A percentile compares a stretch with the other conserved stretches of the same genome.
phyloP scores from a whole-genome alignment of 148 eudicot species.

The Nepenthes mirabilis region DNA sequence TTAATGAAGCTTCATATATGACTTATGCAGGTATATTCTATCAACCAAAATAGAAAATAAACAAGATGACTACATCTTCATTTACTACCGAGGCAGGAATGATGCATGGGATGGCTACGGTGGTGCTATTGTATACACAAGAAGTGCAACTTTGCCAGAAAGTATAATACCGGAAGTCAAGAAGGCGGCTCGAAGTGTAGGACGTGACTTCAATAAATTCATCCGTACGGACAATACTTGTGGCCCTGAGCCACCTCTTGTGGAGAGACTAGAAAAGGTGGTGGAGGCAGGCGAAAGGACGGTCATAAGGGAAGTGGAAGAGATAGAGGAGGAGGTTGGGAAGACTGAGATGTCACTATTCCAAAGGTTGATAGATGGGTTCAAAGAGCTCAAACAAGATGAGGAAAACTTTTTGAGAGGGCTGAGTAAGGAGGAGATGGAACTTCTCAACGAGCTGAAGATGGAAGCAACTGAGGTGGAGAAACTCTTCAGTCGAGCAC shows the following conservation, averaged over 20 bases:
- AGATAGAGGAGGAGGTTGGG: conserved; percentile 63
- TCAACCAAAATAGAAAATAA: conserved; percentile 71
- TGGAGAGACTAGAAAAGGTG: conserved; percentile 79
- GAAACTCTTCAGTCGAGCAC: conserved; percentile 64
- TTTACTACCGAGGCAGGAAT: conserved; percentile 80
- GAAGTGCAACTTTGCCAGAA: conserved; percentile 71
- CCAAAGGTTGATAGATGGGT: conserved; percentile 51
- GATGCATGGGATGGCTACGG: conserved; percentile 99
- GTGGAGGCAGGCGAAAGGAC: conserved; percentile 83
- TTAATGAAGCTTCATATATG: neutral
- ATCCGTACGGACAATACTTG: conserved; percentile 72
- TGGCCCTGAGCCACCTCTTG: conserved; percentile 92
- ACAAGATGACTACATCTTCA: conserved; percentile 83
- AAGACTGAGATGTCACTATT: conserved; percentile 56
- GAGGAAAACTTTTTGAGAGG: conserved; percentile 58
- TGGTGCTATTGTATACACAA: conserved; percentile 81
- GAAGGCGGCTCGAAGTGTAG: conserved; percentile 64
- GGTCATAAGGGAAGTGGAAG: conserved; percentile 66
- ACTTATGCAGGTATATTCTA: conserved; percentile 60
- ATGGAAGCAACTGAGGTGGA: conserved; percentile 91
- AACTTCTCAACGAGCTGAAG: conserved; percentile 51
- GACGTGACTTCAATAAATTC: conserved; percentile 66
- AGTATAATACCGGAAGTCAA: conserved; percentile 63
- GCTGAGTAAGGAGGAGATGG: conserved; percentile 84
- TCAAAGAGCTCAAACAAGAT: conserved; percentile 62